Evolutionary conservation across 2,329 filamentous ascomycete genomes (phyloP).

Genomic region (Pestalotiopsis sp.): DNA sequence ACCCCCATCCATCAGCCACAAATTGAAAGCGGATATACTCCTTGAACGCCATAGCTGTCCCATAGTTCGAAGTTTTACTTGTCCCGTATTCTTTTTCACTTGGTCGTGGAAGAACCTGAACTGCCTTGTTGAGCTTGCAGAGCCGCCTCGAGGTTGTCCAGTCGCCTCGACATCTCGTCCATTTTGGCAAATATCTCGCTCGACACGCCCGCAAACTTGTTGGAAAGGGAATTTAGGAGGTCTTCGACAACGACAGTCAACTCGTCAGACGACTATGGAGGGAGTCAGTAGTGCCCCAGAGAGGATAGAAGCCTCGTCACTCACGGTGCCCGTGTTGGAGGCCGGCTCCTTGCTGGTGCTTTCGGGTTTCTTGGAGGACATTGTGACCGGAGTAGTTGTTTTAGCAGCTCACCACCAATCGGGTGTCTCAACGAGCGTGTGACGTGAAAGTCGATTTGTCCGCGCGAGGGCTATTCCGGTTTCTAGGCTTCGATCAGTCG

Average conservation of each 20-base stretch:
- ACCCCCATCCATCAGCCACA: not conserved
- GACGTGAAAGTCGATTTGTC: fast-evolving
- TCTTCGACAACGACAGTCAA: constrained; percentile 83
- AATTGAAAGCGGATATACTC: not conserved
- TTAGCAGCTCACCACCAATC: not conserved
- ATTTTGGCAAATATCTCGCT: constrained; percentile 89
- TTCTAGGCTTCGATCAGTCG: not conserved
- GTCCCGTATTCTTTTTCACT: not conserved
- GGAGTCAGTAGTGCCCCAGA: not conserved
- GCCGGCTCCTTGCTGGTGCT: constrained; percentile 13
- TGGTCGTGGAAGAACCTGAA: constrained; percentile 25
- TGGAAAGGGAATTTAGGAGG: constrained; percentile 79
- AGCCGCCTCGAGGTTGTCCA: constrained; percentile 81
- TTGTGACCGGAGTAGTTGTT: constrained; percentile 3
- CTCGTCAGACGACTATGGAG: constrained; percentile 51
- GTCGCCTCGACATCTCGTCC: constrained; percentile 88
- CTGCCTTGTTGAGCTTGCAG: constrained; percentile 60
- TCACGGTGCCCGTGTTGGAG: not conserved
- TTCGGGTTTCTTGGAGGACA: constrained; percentile 30
- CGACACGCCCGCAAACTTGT: constrained; percentile 83
- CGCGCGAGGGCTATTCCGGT: not conserved
- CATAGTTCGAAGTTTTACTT: not conserved
- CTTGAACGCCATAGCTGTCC: constrained; percentile 2
- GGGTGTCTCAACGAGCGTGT: not conserved
- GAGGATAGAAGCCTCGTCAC: not conserved